Evolutionary conservation across 2,329 filamentous ascomycete species (phyloP), one percentile per base, ranked within the genome.

Genomic region (Fonsecaea nubica): DNA sequence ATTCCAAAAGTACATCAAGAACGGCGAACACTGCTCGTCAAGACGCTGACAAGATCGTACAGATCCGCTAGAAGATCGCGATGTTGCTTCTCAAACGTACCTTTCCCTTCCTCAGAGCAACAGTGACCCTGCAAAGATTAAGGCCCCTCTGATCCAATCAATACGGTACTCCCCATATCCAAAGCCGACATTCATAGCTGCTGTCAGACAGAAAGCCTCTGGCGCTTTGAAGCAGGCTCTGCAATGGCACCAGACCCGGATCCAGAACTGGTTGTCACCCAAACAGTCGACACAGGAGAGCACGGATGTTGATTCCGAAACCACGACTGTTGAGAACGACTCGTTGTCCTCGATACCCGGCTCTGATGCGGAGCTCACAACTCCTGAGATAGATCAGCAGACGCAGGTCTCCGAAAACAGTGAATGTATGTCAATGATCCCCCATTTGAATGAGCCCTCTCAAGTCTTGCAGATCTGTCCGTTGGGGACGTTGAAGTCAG

Each of bases 201-300:
- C 45, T 1, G 52, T 64, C 62, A 40, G 58, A 53, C 58, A 56
- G 36, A 42, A 58, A 61, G 25, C 57, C 9, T 65, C 63, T 32
- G 33, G 21, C 8, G 35, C 32, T n/a, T 48, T 64, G 15, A 45
- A 58, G 32, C 33, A 64, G 18, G 48, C 56, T 50, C 57, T 65
- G 30, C 18, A 40, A 42, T 60, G 35, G 63, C 63, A 48, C 6
- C 48, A 57, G 15, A 40, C 9, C 4, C 15, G 18, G 1, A 12
- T 53, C 10, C 5, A 18, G 8, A 40, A 53, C 10, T 53, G n/a
- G 48, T 13, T 18, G 2, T 9, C 45, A 21, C 9, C 2, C 58
- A 53, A 18, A 33, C 15, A 53, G 42, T 13, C 32, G 21, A 36
- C 36, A 15, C 10, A 36, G 32, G 18, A 36, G 9, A 30, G 2